Evolutionary conservation across 306 rosid species (phyloP).

Genomic region (Herpetospermum pedunculosum): DNA sequence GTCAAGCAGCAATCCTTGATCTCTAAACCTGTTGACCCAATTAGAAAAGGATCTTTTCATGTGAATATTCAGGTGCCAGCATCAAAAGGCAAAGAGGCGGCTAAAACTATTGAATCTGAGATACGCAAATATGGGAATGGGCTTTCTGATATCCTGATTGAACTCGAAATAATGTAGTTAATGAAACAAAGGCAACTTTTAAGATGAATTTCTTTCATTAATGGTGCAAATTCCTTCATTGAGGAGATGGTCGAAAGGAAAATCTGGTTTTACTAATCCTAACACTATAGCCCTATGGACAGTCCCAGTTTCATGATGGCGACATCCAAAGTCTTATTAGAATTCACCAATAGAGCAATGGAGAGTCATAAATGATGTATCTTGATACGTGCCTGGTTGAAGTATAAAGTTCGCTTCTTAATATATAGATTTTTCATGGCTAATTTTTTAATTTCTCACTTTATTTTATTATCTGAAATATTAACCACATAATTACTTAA

Average conservation of each 20-base stretch:
- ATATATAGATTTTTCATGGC: not conserved
- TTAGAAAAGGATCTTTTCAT: constrained; percentile 77
- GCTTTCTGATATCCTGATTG: constrained; percentile 26
- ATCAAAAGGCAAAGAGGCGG: constrained; percentile 38
- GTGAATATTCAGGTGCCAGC: constrained; percentile 58
- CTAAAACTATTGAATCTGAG: constrained; percentile 55
- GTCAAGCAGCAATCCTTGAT: constrained; percentile 49
- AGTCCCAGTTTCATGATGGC: not conserved
- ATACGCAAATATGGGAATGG: constrained; percentile 33
- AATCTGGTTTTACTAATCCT: constrained; percentile 6
- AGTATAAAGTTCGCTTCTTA: not conserved
- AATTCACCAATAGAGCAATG: not conserved
- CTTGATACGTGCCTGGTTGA: not conserved
- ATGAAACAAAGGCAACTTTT: not conserved
- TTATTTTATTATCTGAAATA: not conserved
- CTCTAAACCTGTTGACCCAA: constrained; percentile 27
- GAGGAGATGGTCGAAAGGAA: constrained; percentile 9
- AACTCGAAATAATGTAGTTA: constrained; percentile 26
- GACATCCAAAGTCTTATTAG: not conserved
- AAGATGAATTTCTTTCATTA: constrained; percentile 8
- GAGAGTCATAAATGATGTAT: not conserved
- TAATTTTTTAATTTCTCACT: not conserved
- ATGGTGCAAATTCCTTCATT: not conserved
- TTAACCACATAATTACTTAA: not conserved
- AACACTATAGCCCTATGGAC: not conserved